These are phyloP conservation scores for Leucocoprinus birnbaumii DNA, from an alignment of 768 basidiomycete genomes.

Conservation along the genomic window DNA sequence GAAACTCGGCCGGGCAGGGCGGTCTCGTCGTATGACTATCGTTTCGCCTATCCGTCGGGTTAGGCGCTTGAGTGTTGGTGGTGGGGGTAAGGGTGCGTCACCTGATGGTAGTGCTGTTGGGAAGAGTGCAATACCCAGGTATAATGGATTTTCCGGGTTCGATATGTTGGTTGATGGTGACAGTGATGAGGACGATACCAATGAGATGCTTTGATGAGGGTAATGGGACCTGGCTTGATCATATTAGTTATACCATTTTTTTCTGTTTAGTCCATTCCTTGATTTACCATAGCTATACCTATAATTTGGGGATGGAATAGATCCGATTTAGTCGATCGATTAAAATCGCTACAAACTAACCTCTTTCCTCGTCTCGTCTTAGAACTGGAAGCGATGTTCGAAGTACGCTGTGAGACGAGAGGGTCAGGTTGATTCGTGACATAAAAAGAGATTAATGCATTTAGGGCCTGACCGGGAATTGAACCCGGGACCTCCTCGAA, in stretches of 20 bases:
- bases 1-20: not conserved
- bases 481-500: slow-evolving; percentile 81
- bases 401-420: no score
- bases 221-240: not conserved
- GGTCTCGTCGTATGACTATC: not conserved
- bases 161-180: not conserved
- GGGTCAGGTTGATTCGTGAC: not conserved
- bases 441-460: not conserved
- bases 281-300: not conserved
- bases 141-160: not conserved
- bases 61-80: not conserved
- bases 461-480: slow-evolving; percentile 69
- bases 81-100: not conserved
- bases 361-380: no score
- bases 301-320: not conserved
- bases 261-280: not conserved
- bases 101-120: not conserved
- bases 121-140: not conserved
- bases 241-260: not conserved
- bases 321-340: no score
- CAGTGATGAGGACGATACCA: not conserved
- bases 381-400: no score
- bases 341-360: no score
- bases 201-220: not conserved
- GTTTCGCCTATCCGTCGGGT: not conserved